A percentile compares a stretch with the other conserved stretches of the same genome.
Conservation (phyloP, 805 yeast species). For the Candida nonsorbophila region DNA sequence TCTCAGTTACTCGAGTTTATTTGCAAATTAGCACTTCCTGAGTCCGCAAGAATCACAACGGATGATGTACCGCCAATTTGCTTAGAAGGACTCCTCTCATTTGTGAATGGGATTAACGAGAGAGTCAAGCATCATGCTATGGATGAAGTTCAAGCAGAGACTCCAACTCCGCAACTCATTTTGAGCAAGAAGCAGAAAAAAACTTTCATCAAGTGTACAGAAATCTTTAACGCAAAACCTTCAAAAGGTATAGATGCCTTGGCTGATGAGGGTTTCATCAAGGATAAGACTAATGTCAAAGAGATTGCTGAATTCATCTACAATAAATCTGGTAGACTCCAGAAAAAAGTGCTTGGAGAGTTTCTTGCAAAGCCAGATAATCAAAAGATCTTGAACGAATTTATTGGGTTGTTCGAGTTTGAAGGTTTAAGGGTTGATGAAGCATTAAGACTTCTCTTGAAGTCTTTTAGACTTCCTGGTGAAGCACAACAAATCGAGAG, state of each 20-base stretch:
- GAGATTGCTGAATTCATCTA: slow-evolving; percentile 75
- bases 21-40: slow-evolving; percentile 78
- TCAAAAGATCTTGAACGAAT: slow-evolving; percentile 51
- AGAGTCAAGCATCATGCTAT: slow-evolving; percentile 28
- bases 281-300: slow-evolving; percentile 37
- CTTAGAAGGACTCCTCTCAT: slow-evolving; percentile 76
- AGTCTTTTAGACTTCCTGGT: slow-evolving; percentile 89
- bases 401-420: slow-evolving; percentile 71
- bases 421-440: slow-evolving; percentile 82
- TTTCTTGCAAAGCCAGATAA: slow-evolving; percentile 74
- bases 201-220: slow-evolving; percentile 71
- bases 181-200: slow-evolving; percentile 54
- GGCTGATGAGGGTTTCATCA: slow-evolving; percentile 61
- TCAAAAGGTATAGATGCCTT: slow-evolving; percentile 65
- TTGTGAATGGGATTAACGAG: slow-evolving; percentile 57
- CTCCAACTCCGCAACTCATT: slow-evolving; percentile 31
- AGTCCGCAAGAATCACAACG: slow-evolving; percentile 72
- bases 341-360: slow-evolving; percentile 86
- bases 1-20: slow-evolving; percentile 62
- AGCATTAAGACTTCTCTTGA: slow-evolving; percentile 76
- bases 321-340: slow-evolving; percentile 73
- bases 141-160: slow-evolving; percentile 5
- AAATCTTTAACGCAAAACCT: slow-evolving; percentile 73
- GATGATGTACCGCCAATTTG: slow-evolving; percentile 91
- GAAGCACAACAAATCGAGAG: slow-evolving; percentile 97